phyloP scores from a whole-genome alignment of 352 stramenopile genomes.

The Pythium grandisporangium region DNA sequence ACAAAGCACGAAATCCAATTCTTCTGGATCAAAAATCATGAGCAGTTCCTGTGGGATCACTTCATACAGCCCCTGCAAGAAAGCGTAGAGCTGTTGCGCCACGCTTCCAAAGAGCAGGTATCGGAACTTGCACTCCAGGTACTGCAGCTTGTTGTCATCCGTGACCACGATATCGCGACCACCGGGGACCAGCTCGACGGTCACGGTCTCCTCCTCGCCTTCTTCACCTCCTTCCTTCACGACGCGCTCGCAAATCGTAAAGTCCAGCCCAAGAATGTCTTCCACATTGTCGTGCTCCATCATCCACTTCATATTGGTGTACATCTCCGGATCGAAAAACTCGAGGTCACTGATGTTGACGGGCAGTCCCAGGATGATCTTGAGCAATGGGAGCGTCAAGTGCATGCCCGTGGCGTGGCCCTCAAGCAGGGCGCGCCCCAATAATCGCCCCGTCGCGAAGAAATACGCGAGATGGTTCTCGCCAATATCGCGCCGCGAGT shows the following conservation, averaged over 20 bases:
- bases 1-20: conserved; percentile 96
- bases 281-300: conserved; percentile 13
- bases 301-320: conserved; percentile 20
- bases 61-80: conserved; percentile 93
- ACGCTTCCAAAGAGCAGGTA: conserved; percentile 52
- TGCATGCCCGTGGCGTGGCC: conserved; percentile 82
- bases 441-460: conserved; percentile 14
- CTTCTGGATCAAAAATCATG: conserved; percentile 95
- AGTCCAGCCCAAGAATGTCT: conserved; percentile 35
- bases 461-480: conserved; percentile 23
- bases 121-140: conserved; percentile 81
- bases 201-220: conserved; percentile 26
- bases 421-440: conserved; percentile 37
- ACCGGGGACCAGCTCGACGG: conserved; percentile 28
- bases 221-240: no score
- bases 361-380: conserved; percentile 89
- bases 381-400: conserved; percentile 89
- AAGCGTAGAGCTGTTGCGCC: conserved; percentile 37
- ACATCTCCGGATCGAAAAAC: conserved; percentile 22
- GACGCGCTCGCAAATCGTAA: conserved; percentile 32
- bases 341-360: conserved; percentile 87
- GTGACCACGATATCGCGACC: conserved; percentile 76
- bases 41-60: conserved; percentile 92
- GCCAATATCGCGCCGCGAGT: conserved; percentile 12
- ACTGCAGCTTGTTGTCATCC: conserved; percentile 92